Evolutionary conservation across 1,139 yeast species (phyloP).

Genomic region (Sugiyamaella xylanicola): DNA sequence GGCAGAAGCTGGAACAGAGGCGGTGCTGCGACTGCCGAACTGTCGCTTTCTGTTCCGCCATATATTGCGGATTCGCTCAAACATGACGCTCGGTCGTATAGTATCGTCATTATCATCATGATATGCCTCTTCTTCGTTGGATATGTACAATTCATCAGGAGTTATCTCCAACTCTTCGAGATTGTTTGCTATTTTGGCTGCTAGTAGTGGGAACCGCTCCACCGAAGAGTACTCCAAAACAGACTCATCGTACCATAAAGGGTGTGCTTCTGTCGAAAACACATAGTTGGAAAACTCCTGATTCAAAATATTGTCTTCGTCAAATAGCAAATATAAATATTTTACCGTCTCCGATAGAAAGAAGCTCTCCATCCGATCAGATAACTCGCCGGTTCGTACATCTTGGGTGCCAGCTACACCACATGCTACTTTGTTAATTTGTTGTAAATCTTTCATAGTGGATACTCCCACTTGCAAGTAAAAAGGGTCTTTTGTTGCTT

Average conservation of each 20-base stretch:
- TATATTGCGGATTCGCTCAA: slow-evolving; percentile 2
- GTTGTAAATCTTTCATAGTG: slow-evolving; percentile 57
- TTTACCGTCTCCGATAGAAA: slow-evolving; percentile 84
- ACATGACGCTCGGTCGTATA: slow-evolving; percentile 9
- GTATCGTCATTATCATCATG: slow-evolving; percentile 5
- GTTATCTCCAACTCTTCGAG: slow-evolving; percentile 5
- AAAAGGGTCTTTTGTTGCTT: slow-evolving; percentile 86
- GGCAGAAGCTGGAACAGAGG: slow-evolving; percentile 10
- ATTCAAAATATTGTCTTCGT: slow-evolving; percentile 61
- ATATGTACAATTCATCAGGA: slow-evolving; percentile 7
- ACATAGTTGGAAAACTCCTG: slow-evolving; percentile 59
- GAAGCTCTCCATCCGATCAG: slow-evolving; percentile 89
- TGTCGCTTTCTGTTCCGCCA: slow-evolving; percentile 7
- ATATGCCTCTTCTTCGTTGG: slow-evolving; percentile 7
- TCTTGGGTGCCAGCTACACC: slow-evolving; percentile 84
- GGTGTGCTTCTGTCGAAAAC: slow-evolving; percentile 94
- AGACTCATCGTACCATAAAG: slow-evolving; percentile 62
- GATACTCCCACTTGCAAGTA: slow-evolving; percentile 74
- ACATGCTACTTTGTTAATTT: slow-evolving; percentile 60
- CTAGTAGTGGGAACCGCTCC: slow-evolving; percentile 24
- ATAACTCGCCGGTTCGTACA: slow-evolving; percentile 60
- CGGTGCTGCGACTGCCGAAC: background rate
- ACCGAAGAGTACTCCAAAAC: slow-evolving; percentile 34
- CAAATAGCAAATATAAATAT: slow-evolving; percentile 79
- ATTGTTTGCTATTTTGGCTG: slow-evolving; percentile 18